phyloP scores from a whole-genome alignment of 805 yeast species.

The Kodamaea neixiangensis region DNA sequence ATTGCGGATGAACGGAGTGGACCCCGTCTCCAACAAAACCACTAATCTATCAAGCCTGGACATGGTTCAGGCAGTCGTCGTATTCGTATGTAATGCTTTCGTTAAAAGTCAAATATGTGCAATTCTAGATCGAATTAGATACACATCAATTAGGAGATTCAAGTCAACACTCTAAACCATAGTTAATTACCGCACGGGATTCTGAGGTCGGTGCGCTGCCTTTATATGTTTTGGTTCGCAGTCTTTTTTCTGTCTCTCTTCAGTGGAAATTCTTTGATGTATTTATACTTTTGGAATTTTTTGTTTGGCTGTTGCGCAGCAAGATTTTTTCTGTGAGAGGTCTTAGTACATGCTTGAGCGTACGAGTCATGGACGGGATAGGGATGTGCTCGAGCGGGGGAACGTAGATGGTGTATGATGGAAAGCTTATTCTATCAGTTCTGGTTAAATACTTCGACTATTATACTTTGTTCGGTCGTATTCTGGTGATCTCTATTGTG shows the following conservation, averaged over 20 bases:
- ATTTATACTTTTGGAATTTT: constrained; percentile 15
- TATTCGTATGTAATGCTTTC: not conserved
- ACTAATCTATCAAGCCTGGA: constrained; percentile 59
- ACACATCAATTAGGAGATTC: not conserved
- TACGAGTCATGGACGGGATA: not conserved
- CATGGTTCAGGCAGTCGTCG: constrained; percentile 21
- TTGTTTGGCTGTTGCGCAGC: constrained; percentile 4
- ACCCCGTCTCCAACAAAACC: constrained; percentile 82
- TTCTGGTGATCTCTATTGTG: not conserved
- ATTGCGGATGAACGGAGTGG: constrained; percentile 88
- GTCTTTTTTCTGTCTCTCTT: constrained; percentile 8
- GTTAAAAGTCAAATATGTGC: not conserved
- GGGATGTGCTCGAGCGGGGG: not conserved
- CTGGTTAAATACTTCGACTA: too few species aligned
- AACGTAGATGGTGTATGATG: not conserved
- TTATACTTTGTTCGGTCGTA: too few species aligned
- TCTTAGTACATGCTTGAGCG: constrained; percentile 7
- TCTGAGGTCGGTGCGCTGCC: not conserved
- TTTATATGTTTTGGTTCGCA: constrained; percentile 1
- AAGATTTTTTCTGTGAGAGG: constrained; percentile 2
- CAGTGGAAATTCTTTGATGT: constrained; percentile 19
- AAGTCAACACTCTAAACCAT: constrained; percentile 4
- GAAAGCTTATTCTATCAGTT: too few species aligned
- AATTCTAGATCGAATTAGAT: not conserved
- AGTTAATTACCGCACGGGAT: not conserved